Conservation (phyloP, 2,329 filamentous ascomycete species). For the Fusarium dlaminii region DNA sequence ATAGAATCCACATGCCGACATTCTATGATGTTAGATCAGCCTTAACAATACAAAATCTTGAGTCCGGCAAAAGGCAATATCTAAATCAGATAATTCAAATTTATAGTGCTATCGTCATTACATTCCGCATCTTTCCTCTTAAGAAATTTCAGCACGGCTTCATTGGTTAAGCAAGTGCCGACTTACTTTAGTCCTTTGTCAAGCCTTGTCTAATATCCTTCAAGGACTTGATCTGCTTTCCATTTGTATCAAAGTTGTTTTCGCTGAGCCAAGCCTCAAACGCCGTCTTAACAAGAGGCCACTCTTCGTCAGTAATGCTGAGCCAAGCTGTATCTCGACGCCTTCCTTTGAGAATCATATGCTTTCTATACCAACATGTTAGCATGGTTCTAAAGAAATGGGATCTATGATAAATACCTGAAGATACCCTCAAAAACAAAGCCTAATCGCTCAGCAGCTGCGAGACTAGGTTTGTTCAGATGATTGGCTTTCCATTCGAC, state of each 20-base stretch:
- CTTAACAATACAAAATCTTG: background rate
- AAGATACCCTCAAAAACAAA: conserved; percentile 69
- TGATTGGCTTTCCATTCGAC: conserved; percentile 73
- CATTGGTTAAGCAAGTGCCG: background rate
- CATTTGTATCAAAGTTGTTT: conserved; percentile 64
- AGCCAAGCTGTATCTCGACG: conserved; percentile 70
- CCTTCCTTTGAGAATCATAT: conserved; percentile 67
- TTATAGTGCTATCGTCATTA: background rate
- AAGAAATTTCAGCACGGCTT: background rate
- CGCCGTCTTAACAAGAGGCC: conserved; percentile 56
- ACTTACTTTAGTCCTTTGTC: background rate
- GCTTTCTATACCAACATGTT: conserved; percentile 50
- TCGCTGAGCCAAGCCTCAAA: conserved; percentile 65
- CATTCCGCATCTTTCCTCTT: background rate
- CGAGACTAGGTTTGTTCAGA: conserved; percentile 62
- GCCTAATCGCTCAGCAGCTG: conserved; percentile 66
- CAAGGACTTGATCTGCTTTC: conserved; percentile 60
- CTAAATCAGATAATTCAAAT: background rate
- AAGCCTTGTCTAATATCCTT: conserved; percentile 40
- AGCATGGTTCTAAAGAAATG: background rate
- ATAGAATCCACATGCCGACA: too few species aligned
- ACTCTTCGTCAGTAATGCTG: conserved; percentile 67
- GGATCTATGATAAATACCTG: conserved; percentile 43
- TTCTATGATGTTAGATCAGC: background rate
- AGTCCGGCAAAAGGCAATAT: background rate